Evolutionary conservation across 345 rosid species (phyloP).

Genomic region (Aethionema arabicum): DNA sequence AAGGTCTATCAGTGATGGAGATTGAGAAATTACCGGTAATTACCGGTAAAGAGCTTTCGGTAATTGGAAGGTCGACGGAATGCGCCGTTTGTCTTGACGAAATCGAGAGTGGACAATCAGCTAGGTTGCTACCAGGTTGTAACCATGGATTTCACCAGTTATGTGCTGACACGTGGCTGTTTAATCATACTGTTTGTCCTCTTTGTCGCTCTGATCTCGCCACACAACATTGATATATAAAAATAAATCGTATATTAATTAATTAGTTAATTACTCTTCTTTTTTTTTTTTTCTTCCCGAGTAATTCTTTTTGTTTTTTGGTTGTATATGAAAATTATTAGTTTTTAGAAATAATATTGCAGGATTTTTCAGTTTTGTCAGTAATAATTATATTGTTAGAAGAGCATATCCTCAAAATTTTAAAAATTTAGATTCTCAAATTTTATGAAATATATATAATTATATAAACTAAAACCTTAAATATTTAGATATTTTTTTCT

Average conservation of each 20-base stretch:
- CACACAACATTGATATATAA: constrained; percentile 25
- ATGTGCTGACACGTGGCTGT: constrained; percentile 89
- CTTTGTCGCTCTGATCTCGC: constrained; percentile 61
- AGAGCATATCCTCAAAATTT: no score
- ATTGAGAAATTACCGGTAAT: constrained; percentile 64
- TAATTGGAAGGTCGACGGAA: constrained; percentile 50
- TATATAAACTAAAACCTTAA: no score
- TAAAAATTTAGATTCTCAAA: no score
- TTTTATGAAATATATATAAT: no score
- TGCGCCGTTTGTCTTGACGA: constrained; percentile 87
- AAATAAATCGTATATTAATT: constrained; percentile 7
- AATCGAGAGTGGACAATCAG: constrained; percentile 54
- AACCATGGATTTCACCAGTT: constrained; percentile 78
- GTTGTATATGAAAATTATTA: no score
- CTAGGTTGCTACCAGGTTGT: constrained; percentile 75
- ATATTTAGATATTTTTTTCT: no score
- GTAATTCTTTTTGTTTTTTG: no score
- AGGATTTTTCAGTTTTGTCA: no score
- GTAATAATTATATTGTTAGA: no score
- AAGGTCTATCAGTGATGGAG: constrained; percentile 57
- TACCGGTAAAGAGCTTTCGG: constrained; percentile 59
- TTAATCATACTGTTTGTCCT: constrained; percentile 59
- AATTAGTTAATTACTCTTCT: no score
- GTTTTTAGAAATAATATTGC: no score
- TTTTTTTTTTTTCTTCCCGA: no score